Evolutionary conservation across 208 protist species (phyloP), one percentile per base, ranked within the genome.

Genomic region (Trypanosoma mega): DNA sequence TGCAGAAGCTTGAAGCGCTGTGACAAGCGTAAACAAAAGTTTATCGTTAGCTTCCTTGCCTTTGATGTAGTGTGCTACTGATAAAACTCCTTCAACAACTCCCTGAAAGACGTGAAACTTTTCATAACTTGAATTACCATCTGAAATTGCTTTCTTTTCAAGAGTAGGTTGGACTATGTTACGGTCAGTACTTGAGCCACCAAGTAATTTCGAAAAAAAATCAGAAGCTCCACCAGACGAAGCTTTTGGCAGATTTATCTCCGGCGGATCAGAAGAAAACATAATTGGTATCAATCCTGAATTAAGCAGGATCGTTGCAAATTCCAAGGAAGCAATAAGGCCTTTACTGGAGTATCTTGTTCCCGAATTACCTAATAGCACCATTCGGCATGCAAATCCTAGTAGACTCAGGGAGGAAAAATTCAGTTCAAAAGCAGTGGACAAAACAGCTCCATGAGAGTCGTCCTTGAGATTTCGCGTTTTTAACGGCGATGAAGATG

Each of bases 181-280:
- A 31, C 60, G 6, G 41, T 36, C 48, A 39, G 8, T 31, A 33
- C 46, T 18, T 31, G 64, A 61, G 33, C 68, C 66, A 16, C 68
- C 63, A 16, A 87, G 59, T 37, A 85, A 29, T 44, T 87, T 85
- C 0, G 76, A 82, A 45, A 86, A 87, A 59, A 92, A 91, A 1
- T 76, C 52, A 43, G 75, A 72, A 6, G 77, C 61, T 2, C 72
- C 80, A 14, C 65, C 51, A 43, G 43, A 2, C 23, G 36, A 2
- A 3, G 9, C 34, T 24, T 63, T 43, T 37, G 69, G 2, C 26
- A 53, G 48, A 34, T 67, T 69, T 29, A 79, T 78, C 1, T 58
- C 47, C 1, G 78, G 78, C 20, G 61, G 48, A 3, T 59, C 56
- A 3, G 46, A 29, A 6, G 75, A 34, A 55, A 89, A 57, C 1